A percentile compares a stretch with the other conserved stretches of the same genome.
These are phyloP conservation scores for Aspergillus biplanus DNA, from an alignment of 495 filamentous ascomycete genomes.

Conservation along the genomic window DNA sequence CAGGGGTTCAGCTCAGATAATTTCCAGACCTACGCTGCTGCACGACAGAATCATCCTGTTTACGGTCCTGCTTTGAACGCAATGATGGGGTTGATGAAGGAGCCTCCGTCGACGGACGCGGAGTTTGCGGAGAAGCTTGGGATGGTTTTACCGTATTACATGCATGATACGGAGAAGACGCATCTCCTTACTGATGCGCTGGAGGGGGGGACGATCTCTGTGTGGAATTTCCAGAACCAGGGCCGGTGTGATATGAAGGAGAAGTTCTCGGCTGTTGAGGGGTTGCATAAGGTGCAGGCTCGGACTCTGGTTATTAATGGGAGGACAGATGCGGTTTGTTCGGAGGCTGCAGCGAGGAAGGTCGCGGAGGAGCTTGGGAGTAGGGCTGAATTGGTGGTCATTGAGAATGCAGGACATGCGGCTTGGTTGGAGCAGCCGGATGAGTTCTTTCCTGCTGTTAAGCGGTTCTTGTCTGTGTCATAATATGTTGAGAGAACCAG, in stretches of 20 bases:
- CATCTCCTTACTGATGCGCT: conserved; percentile 2
- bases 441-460: not conserved
- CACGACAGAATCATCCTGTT: conserved; percentile 5
- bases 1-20: conserved; percentile 12
- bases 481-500: too few relatives aligned
- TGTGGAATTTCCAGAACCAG: conserved; percentile 12
- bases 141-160: conserved; percentile 4
- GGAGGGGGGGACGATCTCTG: conserved; percentile 1
- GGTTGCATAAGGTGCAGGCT: conserved; percentile 1
- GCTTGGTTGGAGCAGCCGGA: conserved; percentile 10
- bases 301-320: conserved; percentile 9
- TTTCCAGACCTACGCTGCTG: conserved; percentile 9
- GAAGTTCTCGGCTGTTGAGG: conserved; percentile 14
- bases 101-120: conserved; percentile 3
- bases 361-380: not conserved
- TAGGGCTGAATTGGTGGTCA: conserved; percentile 6
- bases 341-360: conserved; percentile 8
- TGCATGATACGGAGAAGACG: conserved; percentile 11
- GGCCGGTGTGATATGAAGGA: conserved; percentile 2
- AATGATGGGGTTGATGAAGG: not conserved
- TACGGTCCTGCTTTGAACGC: conserved; percentile 1
- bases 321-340: conserved; percentile 12
- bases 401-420: conserved; percentile 7
- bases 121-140: not conserved
- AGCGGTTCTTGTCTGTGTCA: not conserved